Conservation (phyloP, 441 rosid genomes). For the Flueggea neowawraea region DNA sequence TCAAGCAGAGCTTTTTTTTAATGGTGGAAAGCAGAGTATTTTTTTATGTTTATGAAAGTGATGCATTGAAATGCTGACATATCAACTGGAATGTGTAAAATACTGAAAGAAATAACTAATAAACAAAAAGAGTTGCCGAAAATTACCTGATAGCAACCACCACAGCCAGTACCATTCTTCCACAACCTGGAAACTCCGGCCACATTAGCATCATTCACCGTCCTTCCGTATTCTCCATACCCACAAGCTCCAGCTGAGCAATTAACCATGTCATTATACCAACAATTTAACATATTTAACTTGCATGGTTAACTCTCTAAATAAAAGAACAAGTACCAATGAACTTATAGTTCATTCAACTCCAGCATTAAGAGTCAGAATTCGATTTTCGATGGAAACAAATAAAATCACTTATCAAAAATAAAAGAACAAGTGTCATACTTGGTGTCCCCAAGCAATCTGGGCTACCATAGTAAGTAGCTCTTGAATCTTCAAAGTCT, state of each 20-base stretch:
- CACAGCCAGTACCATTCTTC: conserved; percentile 78
- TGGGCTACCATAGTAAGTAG: conserved; percentile 88
- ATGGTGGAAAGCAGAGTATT: too few relatives aligned
- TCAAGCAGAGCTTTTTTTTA: too few relatives aligned
- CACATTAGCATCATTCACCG: conserved; percentile 66
- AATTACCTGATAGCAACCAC: conserved; percentile 80
- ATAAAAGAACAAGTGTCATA: conserved; percentile 22
- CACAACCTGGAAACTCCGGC: conserved; percentile 76
- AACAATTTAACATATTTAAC: neutral
- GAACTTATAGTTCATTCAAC: too few relatives aligned
- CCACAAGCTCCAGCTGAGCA: conserved; percentile 83
- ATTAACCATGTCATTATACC: neutral
- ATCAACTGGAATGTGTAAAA: too few relatives aligned
- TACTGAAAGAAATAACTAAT: too few relatives aligned
- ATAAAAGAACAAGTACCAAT: too few relatives aligned
- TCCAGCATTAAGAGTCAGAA: too few relatives aligned
- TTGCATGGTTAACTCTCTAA: too few relatives aligned
- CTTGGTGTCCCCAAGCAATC: conserved; percentile 80
- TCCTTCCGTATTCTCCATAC: conserved; percentile 75
- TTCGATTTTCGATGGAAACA: too few relatives aligned
- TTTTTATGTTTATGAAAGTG: too few relatives aligned
- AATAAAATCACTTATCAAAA: too few relatives aligned
- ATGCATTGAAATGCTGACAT: too few relatives aligned
- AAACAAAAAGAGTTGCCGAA: neutral
- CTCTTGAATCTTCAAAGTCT: conserved; percentile 53